These are phyloP conservation scores for Lenzites betulinus DNA, from an alignment of 768 basidiomycete genomes.

Conservation along the genomic window DNA sequence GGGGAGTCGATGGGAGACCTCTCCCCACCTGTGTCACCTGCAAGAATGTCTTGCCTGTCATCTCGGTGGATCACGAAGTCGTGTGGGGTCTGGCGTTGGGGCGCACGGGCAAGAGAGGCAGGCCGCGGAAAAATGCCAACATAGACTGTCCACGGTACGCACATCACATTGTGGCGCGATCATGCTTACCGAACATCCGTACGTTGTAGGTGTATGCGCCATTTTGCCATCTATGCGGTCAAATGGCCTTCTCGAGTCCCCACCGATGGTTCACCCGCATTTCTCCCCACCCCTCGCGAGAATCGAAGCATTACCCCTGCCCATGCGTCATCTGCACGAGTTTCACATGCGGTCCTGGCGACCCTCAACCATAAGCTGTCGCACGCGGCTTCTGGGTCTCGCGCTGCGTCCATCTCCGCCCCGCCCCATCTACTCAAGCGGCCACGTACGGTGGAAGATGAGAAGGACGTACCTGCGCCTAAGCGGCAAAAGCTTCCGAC, in stretches of 20 bases:
- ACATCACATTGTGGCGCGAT: not conserved
- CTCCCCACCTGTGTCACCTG: constrained; percentile 76
- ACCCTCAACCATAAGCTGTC: constrained; percentile 59
- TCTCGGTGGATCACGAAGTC: constrained; percentile 71
- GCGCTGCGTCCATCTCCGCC: constrained; percentile 16
- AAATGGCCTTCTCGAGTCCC: constrained; percentile 70
- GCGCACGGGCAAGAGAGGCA: constrained; percentile 55
- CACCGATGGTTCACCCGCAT: constrained; percentile 46
- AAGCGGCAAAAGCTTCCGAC: constrained; percentile 51
- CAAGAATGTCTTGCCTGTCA: constrained; percentile 70
- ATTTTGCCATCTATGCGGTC: constrained; percentile 73
- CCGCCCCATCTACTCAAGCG: constrained; percentile 21
- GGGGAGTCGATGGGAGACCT: constrained; percentile 65
- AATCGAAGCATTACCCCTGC: constrained; percentile 31
- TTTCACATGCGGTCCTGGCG: constrained; percentile 52
- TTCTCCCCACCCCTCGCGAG: constrained; percentile 48
- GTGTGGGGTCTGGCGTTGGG: constrained; percentile 72
- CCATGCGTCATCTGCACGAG: constrained; percentile 44
- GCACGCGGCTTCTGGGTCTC: constrained; percentile 35
- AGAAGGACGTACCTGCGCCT: constrained; percentile 35
- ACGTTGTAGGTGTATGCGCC: constrained; percentile 67
- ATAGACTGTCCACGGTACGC: constrained; percentile 77
- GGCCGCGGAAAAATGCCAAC: constrained; percentile 41
- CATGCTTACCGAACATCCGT: not conserved
- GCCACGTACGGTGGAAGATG: constrained; percentile 15